phyloP scores from a whole-genome alignment of 257 asterid genomes.

The Solanum chmielewskii region DNA sequence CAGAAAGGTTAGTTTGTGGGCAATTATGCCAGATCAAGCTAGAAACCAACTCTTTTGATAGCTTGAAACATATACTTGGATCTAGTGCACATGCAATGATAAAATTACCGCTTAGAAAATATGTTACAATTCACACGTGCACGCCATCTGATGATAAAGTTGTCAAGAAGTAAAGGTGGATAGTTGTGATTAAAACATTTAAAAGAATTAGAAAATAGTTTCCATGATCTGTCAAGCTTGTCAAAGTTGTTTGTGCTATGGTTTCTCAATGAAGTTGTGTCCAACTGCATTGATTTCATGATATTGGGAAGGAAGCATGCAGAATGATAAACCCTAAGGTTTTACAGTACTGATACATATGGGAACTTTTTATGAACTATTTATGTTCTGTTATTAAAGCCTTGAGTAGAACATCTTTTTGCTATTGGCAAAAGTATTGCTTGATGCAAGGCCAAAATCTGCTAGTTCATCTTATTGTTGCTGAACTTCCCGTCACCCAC shows the following conservation, averaged over 20 bases:
- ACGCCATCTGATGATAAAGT: not conserved
- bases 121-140: not conserved
- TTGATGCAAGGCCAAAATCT: not conserved
- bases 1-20: slow-evolving; percentile 61
- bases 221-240: not conserved
- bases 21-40: not conserved
- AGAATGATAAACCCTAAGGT: not conserved
- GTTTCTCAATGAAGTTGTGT: not conserved
- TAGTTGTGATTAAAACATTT: not conserved
- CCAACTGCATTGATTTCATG: not conserved
- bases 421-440: not conserved
- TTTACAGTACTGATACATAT: not conserved
- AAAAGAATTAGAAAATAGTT: not conserved
- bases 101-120: not conserved
- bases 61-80: not conserved
- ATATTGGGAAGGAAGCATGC: not conserved
- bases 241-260: not conserved
- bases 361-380: not conserved
- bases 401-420: not conserved
- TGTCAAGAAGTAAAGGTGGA: not conserved
- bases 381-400: not conserved
- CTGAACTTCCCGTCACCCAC: not conserved
- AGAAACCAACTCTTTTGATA: not conserved
- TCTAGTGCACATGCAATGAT: not conserved
- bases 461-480: not conserved